Base-by-base conservation (phyloP, 257 asterid species). In the Linderniella brevidens region DNA sequence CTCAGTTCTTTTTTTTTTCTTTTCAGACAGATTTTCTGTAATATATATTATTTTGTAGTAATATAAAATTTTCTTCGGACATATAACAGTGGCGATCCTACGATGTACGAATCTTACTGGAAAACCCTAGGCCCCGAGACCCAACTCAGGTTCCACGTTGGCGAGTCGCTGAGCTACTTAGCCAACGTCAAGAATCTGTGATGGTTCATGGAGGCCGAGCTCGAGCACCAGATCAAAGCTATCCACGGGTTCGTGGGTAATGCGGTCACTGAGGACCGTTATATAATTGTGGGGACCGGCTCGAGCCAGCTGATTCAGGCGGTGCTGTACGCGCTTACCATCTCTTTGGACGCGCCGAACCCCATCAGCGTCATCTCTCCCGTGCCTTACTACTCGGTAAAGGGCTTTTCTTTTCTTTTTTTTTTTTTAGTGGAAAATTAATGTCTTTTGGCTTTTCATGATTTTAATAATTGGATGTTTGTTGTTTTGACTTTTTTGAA, bases 221-320 rank as follows among this genome's bases (percentile, higher is more conserved):
- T 88, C 0, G 96, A 88, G 57, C 71, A 67, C 36, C 67, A 66
- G 40, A 80, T 88, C 29, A 77, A 37, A 50, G 61, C 37, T 44
- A 43, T 84, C 15, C 98, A 88, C 59, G 11, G 39, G 0, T 54
- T 48, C 0, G 93, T 76, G 0, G 86, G 93, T 1, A 88, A 88
- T 52, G 96, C 93, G 9, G 13, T 56, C 4, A 67, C 62, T 0
- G 83, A 81, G 4, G 75, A 57, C 39, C 63, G 73, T 9, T 63
- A 67, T 47, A 41, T 84, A 14, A 56, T 88, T 0, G 83, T 84
- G 0, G 94, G 98, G 13, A 81, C 77, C 0, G 94, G 98, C 9
- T 81, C 98, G 1, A 88, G 96, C 57, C 98, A 88, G 65, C 85
- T 88, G 11, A 54, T 80, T 49, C 61, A 60, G 9, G 98, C 98